Evolutionary conservation across 768 basidiomycete species (phyloP), one percentile per base, ranked within the genome.

Genomic region (Leccinum barrowsii): DNA sequence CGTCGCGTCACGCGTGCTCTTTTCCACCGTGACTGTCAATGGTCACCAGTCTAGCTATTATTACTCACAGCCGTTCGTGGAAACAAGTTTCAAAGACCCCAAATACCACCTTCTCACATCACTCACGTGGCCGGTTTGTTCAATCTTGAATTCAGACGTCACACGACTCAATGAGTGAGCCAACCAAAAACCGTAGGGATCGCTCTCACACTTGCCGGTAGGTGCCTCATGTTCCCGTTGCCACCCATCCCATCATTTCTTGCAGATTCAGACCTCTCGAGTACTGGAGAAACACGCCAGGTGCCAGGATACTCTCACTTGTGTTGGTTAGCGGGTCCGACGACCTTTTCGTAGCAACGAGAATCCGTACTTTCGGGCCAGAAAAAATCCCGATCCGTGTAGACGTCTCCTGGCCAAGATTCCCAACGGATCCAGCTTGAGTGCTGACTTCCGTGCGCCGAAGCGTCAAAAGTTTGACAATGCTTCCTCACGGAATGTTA

Each of bases 1-100:
- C 57, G 67, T 64, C 72, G 72, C 74, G 74, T 72, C 72, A 7
- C 26, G 59, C 60, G 62, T 12, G 35, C 61, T 50, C 30, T 8
- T 60, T 60, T 62, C 15, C 13, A 60, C 15, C 15, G 57, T 59
- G 24, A 26, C 32, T 35, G 47, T n/a, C 52, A 26, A 26, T 26
- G 24, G 24, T 24, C 24, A 24, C 24, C 24, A 24, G 24, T 24
- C 24, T 5, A 24, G 24, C 24, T 26, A 26, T 26, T 26, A 26
- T 26, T 26, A 26, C 24, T 7, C 7, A 26, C 26, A 26, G 26
- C 26, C 26, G 26, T 26, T 26, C 7, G 26, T 26, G 26, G 7
- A 26, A 26, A 26, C 26, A 26, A 26, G 7, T 26, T 26, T 26
- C 26, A 26, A 26, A 26, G 26, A 26, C 26, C 26, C 7, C 26